Percentiles rank a stretch among this genome's conserved stretches.
Evolutionary conservation across 495 filamentous ascomycete species (phyloP).

Genomic region (Penicillium egyptiacum): DNA sequence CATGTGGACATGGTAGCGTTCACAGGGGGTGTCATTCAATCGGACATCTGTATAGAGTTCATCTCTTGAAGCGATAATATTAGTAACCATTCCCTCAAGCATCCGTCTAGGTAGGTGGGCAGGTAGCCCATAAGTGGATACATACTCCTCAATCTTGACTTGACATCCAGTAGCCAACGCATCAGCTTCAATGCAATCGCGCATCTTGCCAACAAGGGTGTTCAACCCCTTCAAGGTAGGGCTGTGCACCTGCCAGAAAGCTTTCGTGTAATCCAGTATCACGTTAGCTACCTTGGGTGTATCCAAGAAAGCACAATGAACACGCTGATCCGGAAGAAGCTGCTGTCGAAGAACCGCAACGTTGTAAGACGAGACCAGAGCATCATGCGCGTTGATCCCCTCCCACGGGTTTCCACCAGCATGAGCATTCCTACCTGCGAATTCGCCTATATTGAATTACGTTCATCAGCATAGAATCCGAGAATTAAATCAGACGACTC

Average conservation of each 20-base stretch:
- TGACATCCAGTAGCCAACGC: slow-evolving; percentile 60
- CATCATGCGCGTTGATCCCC: slow-evolving; percentile 12
- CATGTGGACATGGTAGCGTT: slow-evolving; percentile 53
- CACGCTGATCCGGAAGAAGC: slow-evolving; percentile 58
- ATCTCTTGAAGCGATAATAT: slow-evolving; percentile 22
- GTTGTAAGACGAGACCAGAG: slow-evolving; percentile 52
- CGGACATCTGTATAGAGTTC: slow-evolving; percentile 60
- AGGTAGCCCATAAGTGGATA: background rate
- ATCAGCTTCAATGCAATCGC: slow-evolving; percentile 59
- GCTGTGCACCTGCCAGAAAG: slow-evolving; percentile 54
- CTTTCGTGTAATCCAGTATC: slow-evolving; percentile 58
- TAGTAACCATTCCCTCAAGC: background rate
- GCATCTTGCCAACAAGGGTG: slow-evolving; percentile 50
- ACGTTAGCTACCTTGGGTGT: slow-evolving; percentile 62
- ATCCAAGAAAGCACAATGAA: slow-evolving; percentile 59
- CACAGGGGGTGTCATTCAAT: slow-evolving; percentile 57
- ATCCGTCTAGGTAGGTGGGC: background rate
- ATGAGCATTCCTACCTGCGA: slow-evolving; percentile 44
- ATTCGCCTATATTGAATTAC: slow-evolving; percentile 18
- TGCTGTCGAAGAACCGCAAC: slow-evolving; percentile 63
- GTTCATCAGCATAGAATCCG: background rate
- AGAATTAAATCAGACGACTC: background rate
- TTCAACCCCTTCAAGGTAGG: slow-evolving; percentile 46
- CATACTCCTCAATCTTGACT: slow-evolving; percentile 47
- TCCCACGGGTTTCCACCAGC: slow-evolving; percentile 64